Conservation (phyloP, 495 filamentous ascomycete species). For the Astrocystis sublimbata region DNA sequence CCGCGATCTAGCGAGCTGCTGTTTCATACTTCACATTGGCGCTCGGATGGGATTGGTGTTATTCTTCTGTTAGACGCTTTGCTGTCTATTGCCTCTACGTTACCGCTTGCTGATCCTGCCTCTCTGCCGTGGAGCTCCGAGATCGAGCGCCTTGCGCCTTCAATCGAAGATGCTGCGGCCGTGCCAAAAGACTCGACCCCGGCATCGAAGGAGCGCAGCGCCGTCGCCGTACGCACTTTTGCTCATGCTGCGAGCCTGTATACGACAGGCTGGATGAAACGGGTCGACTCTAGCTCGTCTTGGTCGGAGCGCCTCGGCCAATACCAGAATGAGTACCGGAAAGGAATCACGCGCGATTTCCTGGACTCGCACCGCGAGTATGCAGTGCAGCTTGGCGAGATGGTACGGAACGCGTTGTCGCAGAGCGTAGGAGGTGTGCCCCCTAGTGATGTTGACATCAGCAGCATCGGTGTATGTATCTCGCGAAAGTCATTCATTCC, state of each 20-base stretch:
- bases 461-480: conserved; percentile 32
- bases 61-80: conserved; percentile 25
- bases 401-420: conserved; percentile 14
- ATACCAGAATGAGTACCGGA: too few species aligned
- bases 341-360: too few species aligned
- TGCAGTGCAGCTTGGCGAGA: neutral
- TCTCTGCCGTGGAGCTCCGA: conserved; percentile 25
- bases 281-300: too few species aligned
- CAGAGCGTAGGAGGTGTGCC: conserved; percentile 4
- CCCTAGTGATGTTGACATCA: conserved; percentile 38
- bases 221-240: too few species aligned
- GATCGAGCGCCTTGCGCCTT: neutral
- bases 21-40: conserved; percentile 33
- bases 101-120: conserved; percentile 19
- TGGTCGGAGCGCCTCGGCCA: too few species aligned
- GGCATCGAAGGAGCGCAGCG: too few species aligned
- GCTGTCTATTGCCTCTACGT: neutral
- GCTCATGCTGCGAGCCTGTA: too few species aligned
- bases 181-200: too few species aligned
- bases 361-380: too few species aligned
- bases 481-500: too few species aligned
- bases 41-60: conserved; percentile 33
- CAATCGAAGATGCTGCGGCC: neutral
- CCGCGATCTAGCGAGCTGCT: neutral
- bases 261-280: too few species aligned